These are phyloP conservation scores for Haplosporangium sp. DNA, from an alignment of 371 early-diverging fungal genomes.

Conservation along the genomic window DNA sequence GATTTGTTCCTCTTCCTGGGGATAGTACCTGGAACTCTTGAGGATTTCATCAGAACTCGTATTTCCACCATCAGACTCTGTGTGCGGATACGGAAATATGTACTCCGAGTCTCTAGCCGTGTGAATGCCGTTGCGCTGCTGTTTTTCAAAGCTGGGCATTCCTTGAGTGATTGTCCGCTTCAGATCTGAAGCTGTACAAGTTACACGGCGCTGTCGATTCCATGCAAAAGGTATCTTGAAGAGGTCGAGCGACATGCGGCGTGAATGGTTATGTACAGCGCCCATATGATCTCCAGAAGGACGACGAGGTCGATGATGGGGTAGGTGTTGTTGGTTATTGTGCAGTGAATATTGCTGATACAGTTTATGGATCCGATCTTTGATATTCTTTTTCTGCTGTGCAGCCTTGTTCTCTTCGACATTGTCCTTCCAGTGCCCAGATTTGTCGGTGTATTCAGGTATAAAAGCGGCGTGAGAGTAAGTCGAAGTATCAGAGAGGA, in stretches of 20 bases:
- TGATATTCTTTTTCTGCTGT: neutral
- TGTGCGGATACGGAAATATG: neutral
- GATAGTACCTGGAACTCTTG: conserved; percentile 21
- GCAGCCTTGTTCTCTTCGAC: neutral
- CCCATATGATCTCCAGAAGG: neutral
- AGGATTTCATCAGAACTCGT: conserved; percentile 10
- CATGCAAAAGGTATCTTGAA: conserved; percentile 33
- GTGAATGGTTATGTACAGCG: neutral
- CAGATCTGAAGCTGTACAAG: conserved; percentile 24
- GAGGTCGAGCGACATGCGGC: conserved; percentile 32
- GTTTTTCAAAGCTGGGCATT: neutral
- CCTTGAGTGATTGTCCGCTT: neutral
- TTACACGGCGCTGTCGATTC: conserved; percentile 37
- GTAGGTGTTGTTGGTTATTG: neutral
- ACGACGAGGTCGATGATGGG: neutral
- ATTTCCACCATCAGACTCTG: neutral
- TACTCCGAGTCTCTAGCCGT: neutral
- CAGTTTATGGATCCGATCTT: neutral
- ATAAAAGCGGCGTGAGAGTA: too few species aligned
- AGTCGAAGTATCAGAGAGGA: neutral
- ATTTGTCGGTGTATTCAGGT: too few species aligned
- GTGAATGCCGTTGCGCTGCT: neutral
- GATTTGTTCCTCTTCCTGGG: conserved; percentile 11
- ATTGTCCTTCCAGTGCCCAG: too few species aligned
- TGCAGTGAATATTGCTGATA: neutral